These are phyloP conservation scores for Monosporozyma servazzii DNA, from an alignment of 805 yeast species.

Conservation along the genomic window DNA sequence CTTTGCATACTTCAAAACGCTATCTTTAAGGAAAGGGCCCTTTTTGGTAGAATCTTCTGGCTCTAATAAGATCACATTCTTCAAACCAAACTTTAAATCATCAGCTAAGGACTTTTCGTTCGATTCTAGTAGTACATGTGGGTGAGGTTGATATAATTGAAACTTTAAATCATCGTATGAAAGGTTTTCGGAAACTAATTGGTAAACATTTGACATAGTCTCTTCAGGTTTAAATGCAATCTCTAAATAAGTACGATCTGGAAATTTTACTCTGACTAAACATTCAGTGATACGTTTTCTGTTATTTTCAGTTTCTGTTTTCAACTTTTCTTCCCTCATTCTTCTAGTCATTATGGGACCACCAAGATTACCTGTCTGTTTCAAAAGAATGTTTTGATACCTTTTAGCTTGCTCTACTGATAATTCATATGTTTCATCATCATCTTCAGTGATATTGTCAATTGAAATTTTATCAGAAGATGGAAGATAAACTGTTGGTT, in stretches of 20 bases:
- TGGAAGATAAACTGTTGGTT: constrained; percentile 19
- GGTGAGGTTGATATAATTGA: constrained; percentile 40
- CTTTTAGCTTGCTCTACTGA: constrained; percentile 43
- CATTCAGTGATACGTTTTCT: constrained; percentile 22
- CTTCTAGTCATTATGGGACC: constrained; percentile 38
- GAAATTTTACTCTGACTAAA: constrained; percentile 45
- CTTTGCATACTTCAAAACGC: constrained; percentile 27
- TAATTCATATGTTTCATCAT: constrained; percentile 36
- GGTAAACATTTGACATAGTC: constrained; percentile 29
- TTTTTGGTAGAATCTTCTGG: constrained; percentile 7
- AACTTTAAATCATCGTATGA: constrained; percentile 28
- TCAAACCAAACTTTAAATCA: constrained; percentile 37
- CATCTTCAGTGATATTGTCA: constrained; percentile 18
- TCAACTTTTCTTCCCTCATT: constrained; percentile 30
- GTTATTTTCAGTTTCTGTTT: constrained; percentile 12
- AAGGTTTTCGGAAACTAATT: constrained; percentile 23
- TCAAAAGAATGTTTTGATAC: constrained; percentile 42
- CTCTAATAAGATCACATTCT: constrained; percentile 37
- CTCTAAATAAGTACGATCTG: constrained; percentile 46
- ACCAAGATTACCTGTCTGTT: constrained; percentile 31
- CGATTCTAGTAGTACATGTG: constrained; percentile 30
- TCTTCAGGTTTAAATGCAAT: constrained; percentile 40
- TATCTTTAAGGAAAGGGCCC: constrained; percentile 25
- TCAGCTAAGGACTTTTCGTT: constrained; percentile 27
- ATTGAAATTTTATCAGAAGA: constrained; percentile 4